Conservation (phyloP, 305 asterid species). For the Fraxinus latifolia region DNA sequence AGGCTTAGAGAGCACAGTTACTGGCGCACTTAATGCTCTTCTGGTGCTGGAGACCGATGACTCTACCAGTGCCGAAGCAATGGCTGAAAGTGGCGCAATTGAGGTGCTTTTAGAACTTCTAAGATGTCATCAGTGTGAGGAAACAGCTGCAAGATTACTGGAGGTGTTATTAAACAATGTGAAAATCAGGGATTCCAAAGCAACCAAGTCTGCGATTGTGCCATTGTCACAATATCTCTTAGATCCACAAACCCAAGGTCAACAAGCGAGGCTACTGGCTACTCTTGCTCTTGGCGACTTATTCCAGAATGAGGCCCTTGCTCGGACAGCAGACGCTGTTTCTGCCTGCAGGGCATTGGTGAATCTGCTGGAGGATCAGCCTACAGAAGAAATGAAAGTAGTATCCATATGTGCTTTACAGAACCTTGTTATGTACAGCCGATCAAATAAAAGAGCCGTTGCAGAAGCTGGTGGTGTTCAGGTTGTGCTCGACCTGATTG, state of each 20-base stretch:
- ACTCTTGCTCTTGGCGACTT: constrained; percentile 97
- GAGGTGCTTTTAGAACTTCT: constrained; percentile 80
- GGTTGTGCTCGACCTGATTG: constrained; percentile 94
- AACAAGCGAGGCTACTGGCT: constrained; percentile 92
- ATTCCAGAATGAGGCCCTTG: constrained; percentile 94
- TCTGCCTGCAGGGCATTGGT: constrained; percentile 97
- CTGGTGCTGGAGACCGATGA: constrained; percentile 80
- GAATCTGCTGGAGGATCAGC: constrained; percentile 98
- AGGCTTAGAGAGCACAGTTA: constrained; percentile 64
- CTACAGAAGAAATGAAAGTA: constrained; percentile 99
- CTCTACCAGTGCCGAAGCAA: constrained; percentile 83
- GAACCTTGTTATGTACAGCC: constrained; percentile 95
- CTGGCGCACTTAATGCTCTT: constrained; percentile 80
- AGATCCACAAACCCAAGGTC: constrained; percentile 99
- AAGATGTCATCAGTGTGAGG: constrained; percentile 77
- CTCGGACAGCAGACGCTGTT: constrained; percentile 91
- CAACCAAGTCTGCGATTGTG: constrained; percentile 82
- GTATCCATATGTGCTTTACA: constrained; percentile 95
- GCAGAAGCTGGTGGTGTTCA: constrained; percentile 99
- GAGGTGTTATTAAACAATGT: constrained; percentile 75
- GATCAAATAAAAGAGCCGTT: constrained; percentile 95
- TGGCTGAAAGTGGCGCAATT: constrained; percentile 91
- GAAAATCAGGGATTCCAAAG: constrained; percentile 78
- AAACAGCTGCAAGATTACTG: constrained; percentile 76
- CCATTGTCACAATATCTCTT: constrained; percentile 95